Evolutionary conservation across 192 early-diverging fungal genomes (phyloP).

Genomic region (Podila epicladia): DNA sequence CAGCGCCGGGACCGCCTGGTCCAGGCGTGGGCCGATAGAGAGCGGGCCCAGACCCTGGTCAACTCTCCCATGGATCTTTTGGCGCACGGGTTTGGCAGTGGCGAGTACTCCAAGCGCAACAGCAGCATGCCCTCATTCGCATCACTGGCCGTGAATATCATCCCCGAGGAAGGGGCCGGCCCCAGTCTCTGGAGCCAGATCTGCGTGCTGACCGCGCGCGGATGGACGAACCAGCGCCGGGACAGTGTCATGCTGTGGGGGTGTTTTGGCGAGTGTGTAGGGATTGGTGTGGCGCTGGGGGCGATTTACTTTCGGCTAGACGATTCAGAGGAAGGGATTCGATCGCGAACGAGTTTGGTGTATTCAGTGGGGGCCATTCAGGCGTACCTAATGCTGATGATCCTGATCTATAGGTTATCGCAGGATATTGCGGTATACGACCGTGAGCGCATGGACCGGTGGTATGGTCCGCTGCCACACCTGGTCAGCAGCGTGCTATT

Average conservation of each 20-base stretch:
- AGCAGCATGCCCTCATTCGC: slow-evolving; percentile 3
- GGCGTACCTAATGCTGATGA: slow-evolving; percentile 43
- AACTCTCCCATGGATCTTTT: too few relatives aligned
- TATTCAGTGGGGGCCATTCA: slow-evolving; percentile 39
- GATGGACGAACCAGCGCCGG: slow-evolving; percentile 39
- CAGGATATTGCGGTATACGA: slow-evolving; percentile 45
- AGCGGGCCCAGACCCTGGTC: background rate
- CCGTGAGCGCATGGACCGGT: slow-evolving; percentile 47
- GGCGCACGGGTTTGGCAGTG: too few relatives aligned
- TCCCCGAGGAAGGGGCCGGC: slow-evolving; percentile 23
- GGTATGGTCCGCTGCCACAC: slow-evolving; percentile 48
- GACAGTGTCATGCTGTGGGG: slow-evolving; percentile 44
- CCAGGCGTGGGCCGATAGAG: slow-evolving; percentile 29
- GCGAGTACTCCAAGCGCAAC: too few relatives aligned
- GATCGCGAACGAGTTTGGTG: slow-evolving; percentile 30
- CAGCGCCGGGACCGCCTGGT: slow-evolving; percentile 26
- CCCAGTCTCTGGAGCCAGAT: slow-evolving; percentile 35
- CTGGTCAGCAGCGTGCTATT: slow-evolving; percentile 27
- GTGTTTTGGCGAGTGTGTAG: slow-evolving; percentile 34
- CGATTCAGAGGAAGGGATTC: slow-evolving; percentile 17
- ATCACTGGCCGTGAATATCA: slow-evolving; percentile 29
- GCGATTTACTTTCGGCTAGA: slow-evolving; percentile 35
- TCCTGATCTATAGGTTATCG: slow-evolving; percentile 37
- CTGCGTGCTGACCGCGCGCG: slow-evolving; percentile 26
- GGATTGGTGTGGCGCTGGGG: slow-evolving; percentile 27